phyloP scores from a whole-genome alignment of 2,329 filamentous ascomycete genomes.

The Trichocomaceae sp. region DNA sequence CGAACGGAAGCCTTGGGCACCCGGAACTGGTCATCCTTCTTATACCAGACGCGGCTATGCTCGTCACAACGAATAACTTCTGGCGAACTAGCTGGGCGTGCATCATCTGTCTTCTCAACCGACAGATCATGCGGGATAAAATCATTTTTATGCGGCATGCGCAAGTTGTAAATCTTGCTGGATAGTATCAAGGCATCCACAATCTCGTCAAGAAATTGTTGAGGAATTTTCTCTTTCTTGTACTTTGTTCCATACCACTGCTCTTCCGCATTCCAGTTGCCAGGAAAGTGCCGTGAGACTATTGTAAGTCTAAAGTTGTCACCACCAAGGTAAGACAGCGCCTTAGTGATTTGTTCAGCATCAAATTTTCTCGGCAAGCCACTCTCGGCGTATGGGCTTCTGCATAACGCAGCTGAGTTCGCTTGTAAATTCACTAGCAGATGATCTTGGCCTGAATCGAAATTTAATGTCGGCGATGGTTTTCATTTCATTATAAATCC shows the following conservation, averaged over 20 bases:
- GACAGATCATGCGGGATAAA: conserved; percentile 92
- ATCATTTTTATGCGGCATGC: conserved; percentile 87
- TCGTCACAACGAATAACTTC: conserved; percentile 80
- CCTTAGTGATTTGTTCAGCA: conserved; percentile 65
- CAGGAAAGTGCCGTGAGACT: conserved; percentile 75
- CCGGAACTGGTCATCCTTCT: conserved; percentile 98
- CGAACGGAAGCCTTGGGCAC: conserved; percentile 88
- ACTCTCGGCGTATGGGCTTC: conserved; percentile 75
- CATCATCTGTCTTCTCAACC: conserved; percentile 86
- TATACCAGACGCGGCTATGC: conserved; percentile 81
- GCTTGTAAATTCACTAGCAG: conserved; percentile 82
- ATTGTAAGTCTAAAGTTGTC: conserved; percentile 86
- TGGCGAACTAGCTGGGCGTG: conserved; percentile 65
- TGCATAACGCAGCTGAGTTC: conserved; percentile 84
- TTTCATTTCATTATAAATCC: conserved; percentile 92
- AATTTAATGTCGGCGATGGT: conserved; percentile 89
- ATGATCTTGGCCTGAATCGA: conserved; percentile 87
- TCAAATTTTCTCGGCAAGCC: conserved; percentile 77
- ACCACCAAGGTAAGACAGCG: conserved; percentile 66
- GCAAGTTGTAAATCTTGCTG: conserved; percentile 62
- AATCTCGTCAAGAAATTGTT: conserved; percentile 66
- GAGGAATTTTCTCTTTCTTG: conserved; percentile 69
- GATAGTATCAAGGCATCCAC: conserved; percentile 54
- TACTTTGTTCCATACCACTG: conserved; percentile 99
- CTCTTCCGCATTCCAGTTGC: conserved; percentile 78